Conservation (phyloP, 2,329 filamentous ascomycete species). For the Ascochyta lentis region DNA sequence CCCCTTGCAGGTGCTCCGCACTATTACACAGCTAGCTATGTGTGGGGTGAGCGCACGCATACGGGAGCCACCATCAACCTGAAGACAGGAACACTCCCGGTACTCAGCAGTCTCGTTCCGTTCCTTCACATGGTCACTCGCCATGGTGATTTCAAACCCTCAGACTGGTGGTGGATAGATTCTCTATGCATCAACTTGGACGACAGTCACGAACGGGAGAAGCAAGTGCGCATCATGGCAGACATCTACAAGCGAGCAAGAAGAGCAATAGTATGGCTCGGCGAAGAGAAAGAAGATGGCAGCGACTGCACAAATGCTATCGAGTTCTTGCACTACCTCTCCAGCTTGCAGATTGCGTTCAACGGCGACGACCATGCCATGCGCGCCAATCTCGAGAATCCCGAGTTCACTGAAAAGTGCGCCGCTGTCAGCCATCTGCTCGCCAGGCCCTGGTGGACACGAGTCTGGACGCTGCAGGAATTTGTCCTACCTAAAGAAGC, state of each 20-base stretch:
- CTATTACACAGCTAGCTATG: conserved; percentile 40
- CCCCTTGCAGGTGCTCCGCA: conserved; percentile 32
- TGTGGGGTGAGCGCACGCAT: conserved; percentile 31
- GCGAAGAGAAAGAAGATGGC: conserved; percentile 53
- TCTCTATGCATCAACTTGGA: conserved; percentile 39
- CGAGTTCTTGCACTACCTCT: conserved; percentile 33
- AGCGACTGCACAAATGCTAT: conserved; percentile 36
- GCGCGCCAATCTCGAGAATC: conserved; percentile 24
- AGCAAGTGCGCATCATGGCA: conserved; percentile 43
- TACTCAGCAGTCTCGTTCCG: conserved; percentile 29
- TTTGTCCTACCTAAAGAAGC: conserved; percentile 38
- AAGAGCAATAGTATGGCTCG: conserved; percentile 34
- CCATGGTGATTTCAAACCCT: conserved; percentile 28
- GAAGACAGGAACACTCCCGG: conserved; percentile 23
- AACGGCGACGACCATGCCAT: conserved; percentile 26
- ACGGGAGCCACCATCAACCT: conserved; percentile 19
- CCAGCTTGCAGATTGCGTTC: conserved; percentile 26
- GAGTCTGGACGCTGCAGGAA: conserved; percentile 40
- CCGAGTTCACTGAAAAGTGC: conserved; percentile 28
- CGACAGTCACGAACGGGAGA: conserved; percentile 33
- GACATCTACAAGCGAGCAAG: conserved; percentile 36
- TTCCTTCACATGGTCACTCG: conserved; percentile 33
- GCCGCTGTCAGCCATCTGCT: conserved; percentile 32
- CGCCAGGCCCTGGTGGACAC: conserved; percentile 37
- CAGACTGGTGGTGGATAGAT: conserved; percentile 45